phyloP scores from a whole-genome alignment of 2,329 filamentous ascomycete genomes.

The Neofusicoccum ribis region DNA sequence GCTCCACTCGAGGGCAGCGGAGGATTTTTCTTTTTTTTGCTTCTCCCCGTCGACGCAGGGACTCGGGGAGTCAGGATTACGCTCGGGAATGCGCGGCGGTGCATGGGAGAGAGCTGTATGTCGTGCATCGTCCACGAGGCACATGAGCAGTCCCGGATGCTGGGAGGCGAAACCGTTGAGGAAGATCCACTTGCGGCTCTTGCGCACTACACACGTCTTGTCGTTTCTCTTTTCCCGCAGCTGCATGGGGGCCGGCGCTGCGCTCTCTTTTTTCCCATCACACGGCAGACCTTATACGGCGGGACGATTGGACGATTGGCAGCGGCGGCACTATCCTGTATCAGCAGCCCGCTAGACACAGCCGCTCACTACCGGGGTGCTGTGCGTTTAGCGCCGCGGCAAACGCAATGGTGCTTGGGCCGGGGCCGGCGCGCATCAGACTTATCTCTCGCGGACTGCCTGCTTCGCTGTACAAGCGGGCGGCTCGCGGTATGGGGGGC shows the following conservation, averaged over 20 bases:
- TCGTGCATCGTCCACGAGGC: slow-evolving; percentile 9
- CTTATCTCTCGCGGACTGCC: too few species aligned
- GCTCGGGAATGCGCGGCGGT: slow-evolving; percentile 2
- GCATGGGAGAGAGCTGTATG: not conserved
- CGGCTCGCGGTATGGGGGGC: not conserved
- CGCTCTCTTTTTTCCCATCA: not conserved
- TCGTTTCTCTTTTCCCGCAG: not conserved
- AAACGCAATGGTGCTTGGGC: not conserved
- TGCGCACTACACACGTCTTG: slow-evolving; percentile 2
- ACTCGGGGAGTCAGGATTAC: not conserved
- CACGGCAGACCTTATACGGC: not conserved
- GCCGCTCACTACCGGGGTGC: not conserved
- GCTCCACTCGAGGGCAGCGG: not conserved
- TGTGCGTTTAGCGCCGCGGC: not conserved
- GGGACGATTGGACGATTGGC: not conserved
- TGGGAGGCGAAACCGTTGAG: slow-evolving; percentile 12
- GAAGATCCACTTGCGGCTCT: slow-evolving; percentile 14
- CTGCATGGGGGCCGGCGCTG: not conserved
- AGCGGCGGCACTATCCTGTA: not conserved
- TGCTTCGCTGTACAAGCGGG: not conserved
- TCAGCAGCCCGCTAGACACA: not conserved
- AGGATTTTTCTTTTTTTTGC: not conserved
- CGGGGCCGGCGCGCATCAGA: too few species aligned
- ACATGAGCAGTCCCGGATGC: slow-evolving; percentile 11
- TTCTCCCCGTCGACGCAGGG: not conserved